These are phyloP conservation scores for Prinsepia uniflora DNA, from an alignment of 306 rosid species.

Conservation along the genomic window DNA sequence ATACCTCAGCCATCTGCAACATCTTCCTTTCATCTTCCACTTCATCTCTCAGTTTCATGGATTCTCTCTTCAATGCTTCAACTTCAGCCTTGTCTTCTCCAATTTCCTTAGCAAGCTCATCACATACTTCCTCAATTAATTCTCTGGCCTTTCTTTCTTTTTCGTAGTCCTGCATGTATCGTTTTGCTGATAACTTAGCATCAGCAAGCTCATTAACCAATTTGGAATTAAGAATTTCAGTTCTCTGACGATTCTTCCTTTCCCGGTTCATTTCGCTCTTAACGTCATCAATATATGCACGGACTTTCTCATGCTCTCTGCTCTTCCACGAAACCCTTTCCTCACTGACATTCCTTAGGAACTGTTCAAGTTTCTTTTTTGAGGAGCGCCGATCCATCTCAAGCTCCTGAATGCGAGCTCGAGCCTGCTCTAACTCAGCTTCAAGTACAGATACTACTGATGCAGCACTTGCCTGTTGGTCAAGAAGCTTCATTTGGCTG, in stretches of 20 bases:
- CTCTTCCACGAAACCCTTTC: conserved; percentile 77
- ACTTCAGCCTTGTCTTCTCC: conserved; percentile 91
- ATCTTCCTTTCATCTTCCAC: conserved; percentile 83
- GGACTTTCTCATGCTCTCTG: conserved; percentile 92
- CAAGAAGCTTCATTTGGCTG: conserved; percentile 57
- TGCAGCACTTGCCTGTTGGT: conserved; percentile 59
- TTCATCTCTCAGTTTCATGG: conserved; percentile 63
- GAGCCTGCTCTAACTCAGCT: conserved; percentile 77
- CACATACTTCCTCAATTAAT: conserved; percentile 82
- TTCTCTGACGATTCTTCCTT: conserved; percentile 75
- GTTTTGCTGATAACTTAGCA: conserved; percentile 64
- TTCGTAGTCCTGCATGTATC: conserved; percentile 74
- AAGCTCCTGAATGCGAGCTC: conserved; percentile 64
- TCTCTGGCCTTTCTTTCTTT: conserved; percentile 79
- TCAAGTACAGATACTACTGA: conserved; percentile 73
- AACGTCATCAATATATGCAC: conserved; percentile 64
- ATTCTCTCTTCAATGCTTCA: conserved; percentile 70
- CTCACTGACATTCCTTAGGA: conserved; percentile 71
- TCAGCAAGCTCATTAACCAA: conserved; percentile 84
- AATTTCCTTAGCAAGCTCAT: conserved; percentile 90
- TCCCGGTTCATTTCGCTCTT: conserved; percentile 68
- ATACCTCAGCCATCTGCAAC: conserved; percentile 95
- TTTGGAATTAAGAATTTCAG: conserved; percentile 74
- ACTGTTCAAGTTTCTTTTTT: conserved; percentile 77
- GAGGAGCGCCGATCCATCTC: conserved; percentile 73